Conservation (phyloP, 805 yeast species). For the Suhomyces kilbournensis region DNA sequence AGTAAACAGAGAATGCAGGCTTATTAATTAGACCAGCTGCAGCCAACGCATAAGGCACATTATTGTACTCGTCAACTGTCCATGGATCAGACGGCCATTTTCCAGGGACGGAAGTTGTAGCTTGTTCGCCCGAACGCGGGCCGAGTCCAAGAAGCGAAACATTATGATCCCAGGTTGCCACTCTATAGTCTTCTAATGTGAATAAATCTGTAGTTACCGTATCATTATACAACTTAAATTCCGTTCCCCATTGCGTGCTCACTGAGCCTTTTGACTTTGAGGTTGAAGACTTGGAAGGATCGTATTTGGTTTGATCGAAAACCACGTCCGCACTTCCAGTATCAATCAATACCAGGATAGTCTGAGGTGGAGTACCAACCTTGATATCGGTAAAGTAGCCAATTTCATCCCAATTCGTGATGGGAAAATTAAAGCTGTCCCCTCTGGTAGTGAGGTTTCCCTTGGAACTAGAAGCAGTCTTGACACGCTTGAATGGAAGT, state of each 20-base stretch:
- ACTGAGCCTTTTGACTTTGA: background rate
- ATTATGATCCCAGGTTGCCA: background rate
- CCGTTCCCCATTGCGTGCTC: background rate
- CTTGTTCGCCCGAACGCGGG: background rate
- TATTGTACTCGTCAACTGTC: background rate
- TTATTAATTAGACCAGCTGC: background rate
- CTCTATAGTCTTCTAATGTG: background rate
- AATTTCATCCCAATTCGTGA: background rate
- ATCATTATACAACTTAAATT: background rate
- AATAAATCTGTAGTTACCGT: background rate
- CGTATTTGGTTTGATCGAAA: background rate
- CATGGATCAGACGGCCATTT: no score
- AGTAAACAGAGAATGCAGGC: background rate
- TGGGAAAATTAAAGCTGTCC: background rate
- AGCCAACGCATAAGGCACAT: background rate
- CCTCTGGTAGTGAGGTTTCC: background rate
- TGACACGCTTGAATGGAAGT: background rate
- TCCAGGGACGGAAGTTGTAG: no score
- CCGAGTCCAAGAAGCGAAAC: background rate
- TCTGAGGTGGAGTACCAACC: background rate
- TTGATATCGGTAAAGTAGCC: background rate
- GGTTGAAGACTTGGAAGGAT: background rate
- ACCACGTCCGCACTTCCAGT: background rate
- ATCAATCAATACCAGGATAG: background rate
- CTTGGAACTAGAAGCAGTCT: background rate